Evolutionary conservation across 176 grass and related monocot genomes (phyloP).

Genomic region (Hsuehochloa calcarea): DNA sequence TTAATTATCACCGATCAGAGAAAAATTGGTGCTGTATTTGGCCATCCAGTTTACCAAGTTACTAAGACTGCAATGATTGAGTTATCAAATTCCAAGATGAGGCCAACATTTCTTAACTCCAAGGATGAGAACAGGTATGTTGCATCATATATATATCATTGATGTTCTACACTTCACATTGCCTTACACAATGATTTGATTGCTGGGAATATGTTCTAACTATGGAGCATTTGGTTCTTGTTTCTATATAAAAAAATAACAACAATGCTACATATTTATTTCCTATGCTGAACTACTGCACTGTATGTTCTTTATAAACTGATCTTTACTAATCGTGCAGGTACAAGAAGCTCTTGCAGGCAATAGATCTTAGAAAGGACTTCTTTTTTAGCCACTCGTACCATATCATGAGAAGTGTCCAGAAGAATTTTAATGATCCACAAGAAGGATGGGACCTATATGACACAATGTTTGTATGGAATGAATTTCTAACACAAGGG

Average conservation of each 20-base stretch:
- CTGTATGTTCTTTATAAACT: slow-evolving; percentile 19
- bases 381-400: slow-evolving; percentile 97
- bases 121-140: slow-evolving; percentile 57
- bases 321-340: slow-evolving; percentile 41
- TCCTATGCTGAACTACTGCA: background rate
- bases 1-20: slow-evolving; percentile 85
- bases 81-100: slow-evolving; percentile 45
- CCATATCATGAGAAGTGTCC: slow-evolving; percentile 86
- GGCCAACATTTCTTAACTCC: slow-evolving; percentile 28
- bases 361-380: slow-evolving; percentile 92
- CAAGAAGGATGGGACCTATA: slow-evolving; percentile 60
- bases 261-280: background rate
- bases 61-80: slow-evolving; percentile 74
- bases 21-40: slow-evolving; percentile 78
- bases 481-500: slow-evolving; percentile 77
- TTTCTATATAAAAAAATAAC: background rate
- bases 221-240: background rate
- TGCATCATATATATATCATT: background rate
- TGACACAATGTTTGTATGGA: slow-evolving; percentile 98
- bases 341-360: slow-evolving; percentile 89
- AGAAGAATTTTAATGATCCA: slow-evolving; percentile 76
- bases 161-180: background rate
- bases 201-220: background rate
- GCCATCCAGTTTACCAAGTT: slow-evolving; percentile 75
- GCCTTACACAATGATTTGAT: background rate